Conservation (phyloP, 805 yeast species). For the fission yeast (Schizosaccharomyces pombe) region DNA sequence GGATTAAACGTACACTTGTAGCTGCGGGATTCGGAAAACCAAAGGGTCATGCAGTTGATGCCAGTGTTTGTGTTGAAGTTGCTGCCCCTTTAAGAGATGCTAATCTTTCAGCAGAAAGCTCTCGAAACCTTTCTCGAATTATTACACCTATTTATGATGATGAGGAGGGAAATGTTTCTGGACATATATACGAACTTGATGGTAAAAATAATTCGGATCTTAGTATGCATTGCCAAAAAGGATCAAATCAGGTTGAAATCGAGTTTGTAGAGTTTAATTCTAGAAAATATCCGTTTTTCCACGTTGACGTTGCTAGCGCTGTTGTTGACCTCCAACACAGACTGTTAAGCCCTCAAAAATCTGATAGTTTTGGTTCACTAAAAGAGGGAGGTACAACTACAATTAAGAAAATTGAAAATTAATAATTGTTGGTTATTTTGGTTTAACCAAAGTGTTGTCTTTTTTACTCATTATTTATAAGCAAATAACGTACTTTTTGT, state of each 20-base stretch:
- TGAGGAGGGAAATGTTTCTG: not conserved
- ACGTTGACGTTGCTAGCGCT: slow-evolving; percentile 39
- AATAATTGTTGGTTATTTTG: too few species aligned
- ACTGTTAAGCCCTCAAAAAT: too few species aligned
- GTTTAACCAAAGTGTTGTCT: too few species aligned
- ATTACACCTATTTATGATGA: not conserved
- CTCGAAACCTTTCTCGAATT: not conserved
- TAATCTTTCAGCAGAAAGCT: not conserved
- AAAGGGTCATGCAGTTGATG: slow-evolving; percentile 5
- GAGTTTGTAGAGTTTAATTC: slow-evolving; percentile 25
- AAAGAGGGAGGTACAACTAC: too few species aligned
- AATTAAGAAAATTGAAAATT: too few species aligned
- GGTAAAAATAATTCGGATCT: not conserved
- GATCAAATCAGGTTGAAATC: not conserved
- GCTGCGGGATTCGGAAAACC: slow-evolving; percentile 49
- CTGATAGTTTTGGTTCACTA: too few species aligned
- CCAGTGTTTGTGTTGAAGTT: slow-evolving; percentile 16
- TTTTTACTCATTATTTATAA: too few species aligned
- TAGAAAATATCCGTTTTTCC: slow-evolving; percentile 55
- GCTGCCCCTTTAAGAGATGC: slow-evolving; percentile 15
- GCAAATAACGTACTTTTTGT: too few species aligned
- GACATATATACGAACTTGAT: not conserved
- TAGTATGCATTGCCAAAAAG: not conserved
- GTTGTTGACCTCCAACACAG: not conserved
- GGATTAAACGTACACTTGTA: slow-evolving; percentile 60